phyloP scores from a whole-genome alignment of 2,329 filamentous ascomycete species.

The Diaporthe sp. region DNA sequence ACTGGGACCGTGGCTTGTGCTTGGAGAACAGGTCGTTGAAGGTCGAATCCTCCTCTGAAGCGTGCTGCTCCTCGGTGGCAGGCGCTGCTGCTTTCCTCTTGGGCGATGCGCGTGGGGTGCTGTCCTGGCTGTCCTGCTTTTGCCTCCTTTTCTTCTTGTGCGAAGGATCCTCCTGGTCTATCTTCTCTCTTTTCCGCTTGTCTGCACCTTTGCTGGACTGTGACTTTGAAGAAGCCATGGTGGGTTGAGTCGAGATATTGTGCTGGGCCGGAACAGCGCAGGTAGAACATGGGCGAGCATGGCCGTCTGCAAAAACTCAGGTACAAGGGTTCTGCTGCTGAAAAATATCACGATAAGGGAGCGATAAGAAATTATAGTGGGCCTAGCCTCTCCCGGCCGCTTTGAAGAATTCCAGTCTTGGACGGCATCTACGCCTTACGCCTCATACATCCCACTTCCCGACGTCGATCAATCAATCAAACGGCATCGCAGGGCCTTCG shows the following conservation, averaged over 20 bases:
- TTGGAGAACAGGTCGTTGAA: slow-evolving; percentile 18
- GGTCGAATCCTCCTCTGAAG: neutral
- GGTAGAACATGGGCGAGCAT: slow-evolving; percentile 11
- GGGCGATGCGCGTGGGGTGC: slow-evolving; percentile 30
- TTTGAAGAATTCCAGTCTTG: slow-evolving; percentile 55
- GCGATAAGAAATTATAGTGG: slow-evolving; percentile 43
- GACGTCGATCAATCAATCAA: slow-evolving; percentile 12
- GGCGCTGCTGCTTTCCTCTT: slow-evolving; percentile 32
- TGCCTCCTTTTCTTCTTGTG: slow-evolving; percentile 43
- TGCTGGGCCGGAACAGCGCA: slow-evolving; percentile 30
- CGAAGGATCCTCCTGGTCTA: slow-evolving; percentile 42
- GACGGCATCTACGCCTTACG: neutral
- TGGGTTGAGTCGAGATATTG: slow-evolving; percentile 7
- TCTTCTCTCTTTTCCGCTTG: slow-evolving; percentile 43
- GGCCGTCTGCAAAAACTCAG: slow-evolving; percentile 45
- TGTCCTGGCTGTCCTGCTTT: slow-evolving; percentile 31
- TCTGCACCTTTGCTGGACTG: slow-evolving; percentile 39
- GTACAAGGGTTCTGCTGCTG: slow-evolving; percentile 27
- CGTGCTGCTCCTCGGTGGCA: slow-evolving; percentile 40
- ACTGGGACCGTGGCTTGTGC: neutral
- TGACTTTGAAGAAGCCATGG: slow-evolving; percentile 41
- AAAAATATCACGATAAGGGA: slow-evolving; percentile 43
- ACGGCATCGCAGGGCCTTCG: slow-evolving; percentile 19
- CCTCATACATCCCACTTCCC: neutral
- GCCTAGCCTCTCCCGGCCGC: slow-evolving; percentile 23